Conservation (phyloP, 2,329 filamentous ascomycete genomes). For the Leptographium galeiforme region DNA sequence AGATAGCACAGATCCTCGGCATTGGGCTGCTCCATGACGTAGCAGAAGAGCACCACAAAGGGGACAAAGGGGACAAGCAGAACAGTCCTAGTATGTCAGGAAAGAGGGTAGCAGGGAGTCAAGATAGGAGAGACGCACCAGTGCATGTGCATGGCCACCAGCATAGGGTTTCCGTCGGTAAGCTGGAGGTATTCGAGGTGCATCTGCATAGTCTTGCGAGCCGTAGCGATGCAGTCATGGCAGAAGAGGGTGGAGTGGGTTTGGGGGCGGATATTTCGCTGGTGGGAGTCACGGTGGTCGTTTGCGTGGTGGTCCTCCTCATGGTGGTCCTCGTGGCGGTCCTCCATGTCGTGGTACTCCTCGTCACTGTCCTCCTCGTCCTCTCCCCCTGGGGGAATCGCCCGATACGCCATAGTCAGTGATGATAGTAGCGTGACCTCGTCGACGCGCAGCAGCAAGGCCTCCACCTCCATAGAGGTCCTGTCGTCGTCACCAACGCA, state of each 20-base stretch:
- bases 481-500: background rate
- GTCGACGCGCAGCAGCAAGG: constrained; percentile 30
- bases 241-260: constrained; percentile 5
- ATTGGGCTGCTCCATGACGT: constrained; percentile 40
- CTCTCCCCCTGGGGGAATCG: constrained; percentile 20
- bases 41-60: constrained; percentile 46
- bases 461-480: constrained; percentile 1
- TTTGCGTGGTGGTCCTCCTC: constrained; percentile 8
- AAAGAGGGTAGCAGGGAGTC: constrained; percentile 2
- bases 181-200: constrained; percentile 12
- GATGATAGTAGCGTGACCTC: constrained; percentile 33
- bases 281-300: background rate
- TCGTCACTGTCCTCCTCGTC: constrained; percentile 12
- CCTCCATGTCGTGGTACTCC: background rate
- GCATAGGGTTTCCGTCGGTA: constrained; percentile 25
- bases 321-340: constrained; percentile 8
- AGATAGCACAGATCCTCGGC: constrained; percentile 41
- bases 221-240: constrained; percentile 33
- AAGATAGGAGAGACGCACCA: constrained; percentile 27
- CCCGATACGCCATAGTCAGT: constrained; percentile 37
- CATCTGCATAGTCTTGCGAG: constrained; percentile 33
- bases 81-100: constrained; percentile 28
- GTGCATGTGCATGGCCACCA: constrained; percentile 31
- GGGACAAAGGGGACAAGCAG: constrained; percentile 45
- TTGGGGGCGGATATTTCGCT: constrained; percentile 1